phyloP scores from a whole-genome alignment of 2,329 filamentous ascomycete genomes.

The Ceratocystis variospora region DNA sequence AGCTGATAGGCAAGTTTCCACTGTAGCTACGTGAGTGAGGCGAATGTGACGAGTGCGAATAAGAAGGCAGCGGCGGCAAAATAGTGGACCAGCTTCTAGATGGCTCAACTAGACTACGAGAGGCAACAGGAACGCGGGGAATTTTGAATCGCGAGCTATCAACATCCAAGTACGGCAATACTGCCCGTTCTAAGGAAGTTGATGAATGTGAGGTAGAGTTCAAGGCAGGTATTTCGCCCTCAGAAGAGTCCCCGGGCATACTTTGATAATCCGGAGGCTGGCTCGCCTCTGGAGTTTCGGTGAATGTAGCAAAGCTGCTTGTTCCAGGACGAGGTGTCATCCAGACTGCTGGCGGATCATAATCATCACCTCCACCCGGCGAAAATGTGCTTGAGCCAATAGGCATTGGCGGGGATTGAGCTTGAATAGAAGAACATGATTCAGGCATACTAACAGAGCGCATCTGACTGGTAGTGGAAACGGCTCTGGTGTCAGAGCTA shows the following conservation, averaged over 20 bases:
- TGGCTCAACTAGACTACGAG: conserved; percentile 11
- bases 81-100: conserved; percentile 11
- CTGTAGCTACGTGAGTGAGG: conserved; percentile 9
- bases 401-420: not conserved
- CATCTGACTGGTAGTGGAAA: not conserved
- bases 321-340: conserved; percentile 8
- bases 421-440: not conserved
- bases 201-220: not conserved
- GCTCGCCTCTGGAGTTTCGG: not conserved
- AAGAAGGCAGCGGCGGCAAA: not conserved
- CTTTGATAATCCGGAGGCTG: not conserved
- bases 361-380: conserved; percentile 14
- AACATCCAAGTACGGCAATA: not conserved
- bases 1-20: conserved; percentile 2
- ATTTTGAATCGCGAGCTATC: conserved; percentile 1
- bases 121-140: conserved; percentile 5
- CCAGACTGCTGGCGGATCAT: conserved; percentile 17
- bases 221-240: not conserved
- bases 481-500: not conserved
- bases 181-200: not conserved
- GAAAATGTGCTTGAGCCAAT: conserved; percentile 16
- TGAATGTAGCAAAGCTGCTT: not conserved
- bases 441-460: not conserved
- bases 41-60: not conserved
- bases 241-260: not conserved